Evolutionary conservation across 139 green algal species (phyloP), one percentile per base, ranked within the genome.

Genomic region (Picocystis salinarum): DNA sequence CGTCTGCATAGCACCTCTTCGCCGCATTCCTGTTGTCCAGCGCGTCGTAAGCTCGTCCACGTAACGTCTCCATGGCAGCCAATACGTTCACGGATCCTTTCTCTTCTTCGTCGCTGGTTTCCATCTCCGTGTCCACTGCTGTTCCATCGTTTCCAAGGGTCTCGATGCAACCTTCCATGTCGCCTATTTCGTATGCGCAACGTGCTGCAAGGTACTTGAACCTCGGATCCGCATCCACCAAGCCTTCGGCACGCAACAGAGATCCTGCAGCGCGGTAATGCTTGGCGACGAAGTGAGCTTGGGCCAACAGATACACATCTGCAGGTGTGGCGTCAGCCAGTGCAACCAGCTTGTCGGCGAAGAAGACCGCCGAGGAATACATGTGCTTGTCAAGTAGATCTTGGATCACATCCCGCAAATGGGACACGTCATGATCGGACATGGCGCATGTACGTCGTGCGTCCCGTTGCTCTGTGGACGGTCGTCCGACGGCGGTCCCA

Each of bases 301-400:
- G 70, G 0, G 75, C 77, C 0, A 95, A 58, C 3, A 81, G 55
- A 36, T 81, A 92, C 0, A 89, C 58, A 34, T 96, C 83, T 6
- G 40, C 65, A 3, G 67, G 61, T 0, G 47, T 50, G 19, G 52
- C 48, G 6, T 52, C 53, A 10, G 66, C 75, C 4, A 96, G 44
- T 0, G 65, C 79, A 1, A 82, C 67, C 6, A 95, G 62, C 64
- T 96, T 96, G 48, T 96, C 86, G 0, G 83, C 86, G 33, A 83
- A 94, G 45, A 96, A 96, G 1, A 78, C 62, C 0, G 84, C 86
- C 0, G 77, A 80, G 2, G 62, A 48, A 42, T 86, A 75, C 31
- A 92, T 46, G 50, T 93, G 82, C 56, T 93, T 91, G 13, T 62
- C 71, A n/a, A 94, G 50, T 50, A 69, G 82, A 45, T 91, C 76